A percentile compares a stretch with the other conserved stretches of the same genome.
Conservation (phyloP, 1,284 basidiomycete species). For the Boletus mariae region DNA sequence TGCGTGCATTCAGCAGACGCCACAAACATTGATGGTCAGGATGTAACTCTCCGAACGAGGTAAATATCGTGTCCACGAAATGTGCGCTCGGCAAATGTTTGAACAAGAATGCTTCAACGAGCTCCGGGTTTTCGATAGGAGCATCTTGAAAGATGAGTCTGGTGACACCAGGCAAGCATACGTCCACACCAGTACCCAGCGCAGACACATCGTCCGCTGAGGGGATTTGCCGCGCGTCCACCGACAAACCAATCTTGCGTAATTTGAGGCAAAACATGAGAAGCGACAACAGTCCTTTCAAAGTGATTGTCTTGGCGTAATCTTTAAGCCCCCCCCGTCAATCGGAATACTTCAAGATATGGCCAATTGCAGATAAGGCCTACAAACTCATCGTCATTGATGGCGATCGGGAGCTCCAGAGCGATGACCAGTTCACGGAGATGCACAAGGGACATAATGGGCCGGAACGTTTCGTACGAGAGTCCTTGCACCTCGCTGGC, state of each 20-base stretch:
- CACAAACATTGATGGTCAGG: too few relatives aligned
- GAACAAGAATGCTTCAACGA: neutral
- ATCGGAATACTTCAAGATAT: neutral
- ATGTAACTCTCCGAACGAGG: too few relatives aligned
- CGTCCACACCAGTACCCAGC: neutral
- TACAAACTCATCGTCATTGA: neutral
- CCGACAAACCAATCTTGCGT: neutral
- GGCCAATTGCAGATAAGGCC: neutral
- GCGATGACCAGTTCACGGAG: constrained; percentile 1
- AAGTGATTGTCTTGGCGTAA: neutral
- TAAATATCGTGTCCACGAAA: neutral
- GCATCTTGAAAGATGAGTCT: neutral
- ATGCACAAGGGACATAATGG: neutral
- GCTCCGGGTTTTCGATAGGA: neutral
- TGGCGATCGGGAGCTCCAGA: neutral
- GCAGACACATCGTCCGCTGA: neutral
- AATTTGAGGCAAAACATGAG: neutral
- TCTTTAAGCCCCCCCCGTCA: neutral
- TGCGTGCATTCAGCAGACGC: too few relatives aligned
- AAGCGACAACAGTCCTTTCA: constrained; percentile 3
- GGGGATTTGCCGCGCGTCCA: neutral
- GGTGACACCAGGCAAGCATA: neutral
- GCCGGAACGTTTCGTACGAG: neutral
- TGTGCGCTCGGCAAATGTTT: neutral
- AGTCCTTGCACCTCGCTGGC: neutral